Base-by-base conservation (phyloP, 1,284 basidiomycete genomes). In the Moniliella sp. region DNA sequence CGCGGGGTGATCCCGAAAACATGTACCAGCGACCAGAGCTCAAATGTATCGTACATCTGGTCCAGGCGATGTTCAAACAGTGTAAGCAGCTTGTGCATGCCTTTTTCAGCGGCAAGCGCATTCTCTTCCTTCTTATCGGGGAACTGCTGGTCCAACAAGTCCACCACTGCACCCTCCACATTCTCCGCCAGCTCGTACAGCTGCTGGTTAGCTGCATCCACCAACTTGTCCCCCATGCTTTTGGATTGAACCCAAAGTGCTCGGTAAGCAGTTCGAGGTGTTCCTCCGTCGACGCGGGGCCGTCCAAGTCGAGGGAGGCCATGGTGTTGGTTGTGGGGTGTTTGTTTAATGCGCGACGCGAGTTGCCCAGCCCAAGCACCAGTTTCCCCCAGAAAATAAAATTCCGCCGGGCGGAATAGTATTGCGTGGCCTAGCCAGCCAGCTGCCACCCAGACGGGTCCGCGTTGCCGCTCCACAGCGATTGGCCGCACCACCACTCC, bases 1-100 rank as follows among this genome's bases (percentile, higher is more conserved):
- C 43, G 35, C 2, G 49, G 27, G 7, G 45, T 45, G 28, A 58
- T 41, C 9, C 50, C 51, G 32, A 57, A 57, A 7, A 58, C 49
- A 5, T 40, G 41, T 8, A 45, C 33, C 26, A 55, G 37, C n/a
- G 48, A 55, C 34, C 46, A 58, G 15, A 58, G 46, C 36, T 58
- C 56, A 17, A 55, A 49, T 1, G 52, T 50, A 30, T 58, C 56
- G 32, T 57, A 43, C 3, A 47, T 50, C 32, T 57, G 51, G 29
- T 58, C 56, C 12, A 58, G 38, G 12, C 48, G 40, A 34, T 58
- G 50, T 35, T 58, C 56, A 33, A 58, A 37, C 12, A 58, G 36
- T 18, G 56, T 58, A 28, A 47, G 19, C 13, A 58, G 43, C 8
- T 40, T 35, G 34, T 58, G 56, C 14, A 50, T 42, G 2, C 51